Conservation (phyloP, 1,139 yeast species). For the Nadsonia commutata region DNA sequence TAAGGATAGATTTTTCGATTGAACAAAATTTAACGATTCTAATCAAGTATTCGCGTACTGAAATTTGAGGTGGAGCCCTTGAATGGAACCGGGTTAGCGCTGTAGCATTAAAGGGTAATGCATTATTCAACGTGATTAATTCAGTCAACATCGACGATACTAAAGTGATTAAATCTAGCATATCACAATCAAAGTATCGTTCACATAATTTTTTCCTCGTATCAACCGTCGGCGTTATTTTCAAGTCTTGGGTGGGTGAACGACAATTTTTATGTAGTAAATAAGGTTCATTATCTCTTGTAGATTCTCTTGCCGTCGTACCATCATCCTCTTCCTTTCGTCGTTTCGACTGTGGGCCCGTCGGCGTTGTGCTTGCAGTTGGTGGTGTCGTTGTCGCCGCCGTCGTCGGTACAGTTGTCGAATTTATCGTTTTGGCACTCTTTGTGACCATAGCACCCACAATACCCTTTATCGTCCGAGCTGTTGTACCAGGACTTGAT, state of each 20-base stretch:
- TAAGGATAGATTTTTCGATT: slow-evolving; percentile 64
- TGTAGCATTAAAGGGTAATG: slow-evolving; percentile 27
- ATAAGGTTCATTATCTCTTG: no score
- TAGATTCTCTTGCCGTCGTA: no score
- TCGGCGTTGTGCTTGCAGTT: not conserved
- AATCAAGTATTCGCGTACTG: slow-evolving; percentile 60
- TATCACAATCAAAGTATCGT: slow-evolving; percentile 53
- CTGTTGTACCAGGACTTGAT: no score
- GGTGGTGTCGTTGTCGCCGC: not conserved
- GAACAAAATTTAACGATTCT: slow-evolving; percentile 76
- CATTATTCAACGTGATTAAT: slow-evolving; percentile 54
- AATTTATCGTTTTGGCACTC: no score
- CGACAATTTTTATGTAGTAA: no score
- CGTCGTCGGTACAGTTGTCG: not conserved
- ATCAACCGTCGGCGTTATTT: no score
- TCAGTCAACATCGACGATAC: slow-evolving; percentile 71
- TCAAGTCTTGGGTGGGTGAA: no score
- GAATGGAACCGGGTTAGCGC: slow-evolving; percentile 81
- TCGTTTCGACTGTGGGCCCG: no score
- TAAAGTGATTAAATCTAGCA: slow-evolving; percentile 52
- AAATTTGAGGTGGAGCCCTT: slow-evolving; percentile 77
- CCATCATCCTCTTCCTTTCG: no score
- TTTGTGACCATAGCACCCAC: no score
- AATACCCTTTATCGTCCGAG: no score
- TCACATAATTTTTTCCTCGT: no score